A percentile compares a stretch with the other conserved stretches of the same genome.
phyloP scores from a whole-genome alignment of 2,329 filamentous ascomycete species.

The Mycosphaerella sp. region DNA sequence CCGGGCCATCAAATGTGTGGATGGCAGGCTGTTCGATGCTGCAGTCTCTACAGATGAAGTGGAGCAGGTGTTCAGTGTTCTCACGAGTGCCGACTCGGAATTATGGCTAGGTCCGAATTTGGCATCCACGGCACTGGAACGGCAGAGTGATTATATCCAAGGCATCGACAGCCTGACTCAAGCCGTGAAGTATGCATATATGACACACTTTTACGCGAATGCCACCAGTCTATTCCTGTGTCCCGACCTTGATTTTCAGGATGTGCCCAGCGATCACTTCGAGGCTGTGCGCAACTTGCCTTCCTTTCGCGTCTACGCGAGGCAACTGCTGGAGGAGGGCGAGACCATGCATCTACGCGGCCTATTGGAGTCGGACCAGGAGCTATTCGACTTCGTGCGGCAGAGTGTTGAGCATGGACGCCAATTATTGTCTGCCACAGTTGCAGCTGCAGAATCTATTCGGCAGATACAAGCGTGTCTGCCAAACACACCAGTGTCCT shows the following conservation, averaged over 20 bases:
- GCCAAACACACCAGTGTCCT: slow-evolving; percentile 33
- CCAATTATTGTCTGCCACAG: slow-evolving; percentile 39
- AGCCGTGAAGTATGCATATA: slow-evolving; percentile 62
- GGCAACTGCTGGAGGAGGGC: slow-evolving; percentile 27
- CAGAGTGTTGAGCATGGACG: slow-evolving; percentile 33
- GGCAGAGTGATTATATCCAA: slow-evolving; percentile 70
- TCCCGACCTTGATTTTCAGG: slow-evolving; percentile 29
- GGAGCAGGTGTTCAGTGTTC: slow-evolving; percentile 63
- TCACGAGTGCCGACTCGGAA: slow-evolving; percentile 52
- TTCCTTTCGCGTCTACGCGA: slow-evolving; percentile 53
- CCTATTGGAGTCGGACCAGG: slow-evolving; percentile 55
- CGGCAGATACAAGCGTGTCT: slow-evolving; percentile 35
- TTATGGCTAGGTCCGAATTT: slow-evolving; percentile 60
- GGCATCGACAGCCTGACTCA: slow-evolving; percentile 66
- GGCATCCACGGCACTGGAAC: slow-evolving; percentile 57
- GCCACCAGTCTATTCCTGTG: slow-evolving; percentile 60
- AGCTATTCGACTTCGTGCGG: slow-evolving; percentile 45
- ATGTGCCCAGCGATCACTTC: slow-evolving; percentile 55
- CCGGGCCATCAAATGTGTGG: slow-evolving; percentile 58
- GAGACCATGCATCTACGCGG: slow-evolving; percentile 37
- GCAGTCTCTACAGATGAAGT: slow-evolving; percentile 65
- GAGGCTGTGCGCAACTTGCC: slow-evolving; percentile 61
- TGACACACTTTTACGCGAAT: slow-evolving; percentile 81
- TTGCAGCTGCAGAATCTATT: slow-evolving; percentile 33
- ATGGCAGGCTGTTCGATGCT: slow-evolving; percentile 70